phyloP scores from a whole-genome alignment of 2,329 filamentous ascomycete species.

The Mycosphaerelloides madeirae region DNA sequence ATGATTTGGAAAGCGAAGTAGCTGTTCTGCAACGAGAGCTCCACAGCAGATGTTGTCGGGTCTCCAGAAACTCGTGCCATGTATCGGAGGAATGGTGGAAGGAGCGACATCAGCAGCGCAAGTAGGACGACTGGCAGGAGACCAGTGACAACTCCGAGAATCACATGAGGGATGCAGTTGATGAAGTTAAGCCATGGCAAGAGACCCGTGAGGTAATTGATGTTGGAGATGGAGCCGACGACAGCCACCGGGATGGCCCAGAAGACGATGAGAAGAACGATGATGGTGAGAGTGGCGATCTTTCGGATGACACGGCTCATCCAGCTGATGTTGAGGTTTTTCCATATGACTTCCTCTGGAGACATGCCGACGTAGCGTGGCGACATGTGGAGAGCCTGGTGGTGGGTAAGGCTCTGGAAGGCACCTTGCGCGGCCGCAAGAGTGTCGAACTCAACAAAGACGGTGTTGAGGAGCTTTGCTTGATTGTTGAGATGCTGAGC shows the following conservation, averaged over 20 bases:
- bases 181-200: conserved; percentile 68
- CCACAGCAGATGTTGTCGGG: conserved; percentile 72
- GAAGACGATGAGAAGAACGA: conserved; percentile 77
- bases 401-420: conserved; percentile 80
- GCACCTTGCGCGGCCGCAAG: conserved; percentile 82
- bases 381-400: conserved; percentile 80
- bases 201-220: conserved; percentile 52
- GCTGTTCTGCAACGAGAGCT: conserved; percentile 83
- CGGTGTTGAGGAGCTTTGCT: conserved; percentile 63
- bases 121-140: conserved; percentile 76
- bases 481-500: conserved; percentile 60
- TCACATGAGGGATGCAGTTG: conserved; percentile 60
- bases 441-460: conserved; percentile 84
- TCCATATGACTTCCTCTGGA: conserved; percentile 83
- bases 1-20: conserved; percentile 90
- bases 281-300: conserved; percentile 52
- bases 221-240: conserved; percentile 81
- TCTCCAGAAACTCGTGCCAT: conserved; percentile 77
- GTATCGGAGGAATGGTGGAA: conserved; percentile 75
- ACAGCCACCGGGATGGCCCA: conserved; percentile 74
- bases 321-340: conserved; percentile 76
- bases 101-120: conserved; percentile 77
- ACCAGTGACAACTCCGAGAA: conserved; percentile 79
- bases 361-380: conserved; percentile 79
- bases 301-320: conserved; percentile 71